A percentile compares a stretch with the other conserved stretches of the same genome.
These are phyloP conservation scores for Chloroidium sp. DNA, from an alignment of 163 green algal species.

Conservation along the genomic window DNA sequence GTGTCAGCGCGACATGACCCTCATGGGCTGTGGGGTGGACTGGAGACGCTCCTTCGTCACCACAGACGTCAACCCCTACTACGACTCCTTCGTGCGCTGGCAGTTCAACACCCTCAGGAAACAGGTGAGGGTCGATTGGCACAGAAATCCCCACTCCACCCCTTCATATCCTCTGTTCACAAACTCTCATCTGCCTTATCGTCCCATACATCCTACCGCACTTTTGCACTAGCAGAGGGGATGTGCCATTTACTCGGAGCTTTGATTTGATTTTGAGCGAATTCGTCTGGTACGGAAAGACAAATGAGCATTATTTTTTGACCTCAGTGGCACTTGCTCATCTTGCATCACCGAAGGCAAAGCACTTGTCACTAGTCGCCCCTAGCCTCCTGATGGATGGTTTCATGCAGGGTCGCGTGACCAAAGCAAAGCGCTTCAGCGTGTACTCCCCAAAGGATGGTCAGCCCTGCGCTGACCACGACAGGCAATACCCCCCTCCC, in stretches of 20 bases:
- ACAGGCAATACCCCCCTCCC: constrained; percentile 37
- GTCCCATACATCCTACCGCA: background rate
- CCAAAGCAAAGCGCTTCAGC: constrained; percentile 73
- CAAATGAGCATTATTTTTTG: too few species aligned
- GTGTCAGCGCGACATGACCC: constrained; percentile 73
- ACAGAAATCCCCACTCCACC: constrained; percentile 22
- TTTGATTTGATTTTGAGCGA: too few species aligned
- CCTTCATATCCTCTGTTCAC: constrained; percentile 14
- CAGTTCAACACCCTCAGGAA: constrained; percentile 81
- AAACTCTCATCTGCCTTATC: too few species aligned
- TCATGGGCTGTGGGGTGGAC: constrained; percentile 94
- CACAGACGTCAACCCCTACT: constrained; percentile 96
- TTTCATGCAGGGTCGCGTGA: constrained; percentile 45
- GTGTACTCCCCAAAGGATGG: constrained; percentile 92
- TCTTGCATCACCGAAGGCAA: too few species aligned
- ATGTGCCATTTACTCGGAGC: too few species aligned
- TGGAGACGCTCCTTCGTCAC: constrained; percentile 98
- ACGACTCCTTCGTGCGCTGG: constrained; percentile 96
- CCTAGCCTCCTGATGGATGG: too few species aligned
- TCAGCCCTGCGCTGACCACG: constrained; percentile 96
- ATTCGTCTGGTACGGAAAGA: too few species aligned
- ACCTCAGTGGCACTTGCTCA: too few species aligned
- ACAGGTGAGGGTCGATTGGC: constrained; percentile 8
- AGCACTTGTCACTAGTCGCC: too few species aligned
- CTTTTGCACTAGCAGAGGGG: background rate